phyloP scores from a whole-genome alignment of 768 basidiomycete species.

The Russula olivacea region DNA sequence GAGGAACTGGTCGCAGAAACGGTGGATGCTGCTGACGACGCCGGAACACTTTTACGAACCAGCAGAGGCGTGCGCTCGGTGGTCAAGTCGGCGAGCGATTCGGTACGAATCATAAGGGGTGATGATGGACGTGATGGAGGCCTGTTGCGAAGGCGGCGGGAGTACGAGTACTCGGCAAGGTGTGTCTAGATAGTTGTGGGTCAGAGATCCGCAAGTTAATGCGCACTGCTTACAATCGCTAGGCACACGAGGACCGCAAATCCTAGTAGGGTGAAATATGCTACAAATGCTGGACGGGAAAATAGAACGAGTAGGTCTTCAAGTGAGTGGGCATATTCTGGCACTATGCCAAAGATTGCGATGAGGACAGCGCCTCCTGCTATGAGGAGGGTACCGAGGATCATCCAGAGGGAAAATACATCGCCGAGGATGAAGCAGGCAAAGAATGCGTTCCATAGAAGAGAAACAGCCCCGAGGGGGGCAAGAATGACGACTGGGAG shows the following conservation, averaged over 20 bases:
- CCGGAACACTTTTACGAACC: conserved; percentile 36
- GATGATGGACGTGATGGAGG: conserved; percentile 35
- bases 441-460: conserved; percentile 93
- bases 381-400: conserved; percentile 82
- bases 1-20: conserved; percentile 20
- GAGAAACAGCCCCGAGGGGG: conserved; percentile 84
- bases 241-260: conserved; percentile 55
- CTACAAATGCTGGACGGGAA: conserved; percentile 66
- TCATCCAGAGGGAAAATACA: conserved; percentile 76
- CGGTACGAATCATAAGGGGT: conserved; percentile 27
- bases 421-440: conserved; percentile 81
- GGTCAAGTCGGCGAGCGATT: conserved; percentile 23
- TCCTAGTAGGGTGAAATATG: conserved; percentile 72
- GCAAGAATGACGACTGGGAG: conserved; percentile 93
- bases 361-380: conserved; percentile 86
- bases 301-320: conserved; percentile 80
- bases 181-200: conserved; percentile 53
- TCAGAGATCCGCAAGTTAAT: background rate
- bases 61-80: conserved; percentile 57
- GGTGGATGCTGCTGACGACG: conserved; percentile 30
- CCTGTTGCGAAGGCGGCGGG: conserved; percentile 34
- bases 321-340: conserved; percentile 78
- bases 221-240: conserved; percentile 45
- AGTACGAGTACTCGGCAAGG: conserved; percentile 57
- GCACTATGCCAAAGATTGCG: conserved; percentile 87